These are phyloP conservation scores for Diaporthe batatas DNA, from an alignment of 2,329 filamentous ascomycete genomes.

Conservation along the genomic window DNA sequence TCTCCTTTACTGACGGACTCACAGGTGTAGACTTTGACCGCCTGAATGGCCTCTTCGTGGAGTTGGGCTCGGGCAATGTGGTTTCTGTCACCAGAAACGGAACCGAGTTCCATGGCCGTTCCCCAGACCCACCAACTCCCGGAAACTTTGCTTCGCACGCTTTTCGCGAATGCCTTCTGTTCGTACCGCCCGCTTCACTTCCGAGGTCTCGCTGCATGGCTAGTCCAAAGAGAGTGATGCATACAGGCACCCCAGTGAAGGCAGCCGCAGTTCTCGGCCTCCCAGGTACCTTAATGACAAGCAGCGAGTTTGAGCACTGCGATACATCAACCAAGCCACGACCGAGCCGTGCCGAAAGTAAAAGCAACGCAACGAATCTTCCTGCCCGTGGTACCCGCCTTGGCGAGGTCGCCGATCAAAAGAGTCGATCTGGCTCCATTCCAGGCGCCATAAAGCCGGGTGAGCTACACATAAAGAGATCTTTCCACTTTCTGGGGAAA, in stretches of 20 bases:
- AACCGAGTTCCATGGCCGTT: slow-evolving; percentile 23
- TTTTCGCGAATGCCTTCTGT: background rate
- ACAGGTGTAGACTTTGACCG: slow-evolving; percentile 31
- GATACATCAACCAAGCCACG: slow-evolving; percentile 28
- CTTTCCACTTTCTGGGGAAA: slow-evolving; percentile 25
- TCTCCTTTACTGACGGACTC: background rate
- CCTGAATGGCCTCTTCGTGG: slow-evolving; percentile 36
- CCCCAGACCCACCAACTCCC: slow-evolving; percentile 7
- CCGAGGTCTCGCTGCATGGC: background rate
- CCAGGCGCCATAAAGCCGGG: background rate
- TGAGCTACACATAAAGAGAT: slow-evolving; percentile 20
- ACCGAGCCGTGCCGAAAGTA: background rate
- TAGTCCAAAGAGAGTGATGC: slow-evolving; percentile 36
- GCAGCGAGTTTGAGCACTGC: background rate
- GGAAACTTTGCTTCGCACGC: slow-evolving; percentile 5
- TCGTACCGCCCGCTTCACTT: slow-evolving; percentile 26
- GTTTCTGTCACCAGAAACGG: slow-evolving; percentile 31
- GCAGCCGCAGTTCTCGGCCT: slow-evolving; percentile 37
- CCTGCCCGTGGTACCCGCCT: background rate
- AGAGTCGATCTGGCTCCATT: background rate
- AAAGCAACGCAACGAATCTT: background rate
- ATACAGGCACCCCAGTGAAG: slow-evolving; percentile 35
- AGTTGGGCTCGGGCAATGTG: slow-evolving; percentile 40
- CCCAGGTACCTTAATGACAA: slow-evolving; percentile 8
- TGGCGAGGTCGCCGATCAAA: background rate